Conservation (phyloP, 495 filamentous ascomycete species). For the Penicillium mononematosum region DNA sequence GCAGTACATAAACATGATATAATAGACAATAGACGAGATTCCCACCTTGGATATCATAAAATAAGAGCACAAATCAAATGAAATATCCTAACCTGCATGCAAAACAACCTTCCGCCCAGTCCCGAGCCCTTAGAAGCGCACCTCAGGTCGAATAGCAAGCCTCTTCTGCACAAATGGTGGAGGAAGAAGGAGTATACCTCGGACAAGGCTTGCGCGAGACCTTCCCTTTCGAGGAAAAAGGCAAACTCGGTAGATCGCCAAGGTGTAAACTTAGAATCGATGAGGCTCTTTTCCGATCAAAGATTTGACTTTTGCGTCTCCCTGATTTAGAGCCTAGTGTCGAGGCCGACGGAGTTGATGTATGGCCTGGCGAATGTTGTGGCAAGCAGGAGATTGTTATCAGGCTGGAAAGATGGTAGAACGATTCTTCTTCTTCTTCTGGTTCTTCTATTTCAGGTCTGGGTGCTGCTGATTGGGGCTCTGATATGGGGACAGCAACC, state of each 20-base stretch:
- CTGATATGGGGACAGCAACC: not conserved
- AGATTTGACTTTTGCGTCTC: not conserved
- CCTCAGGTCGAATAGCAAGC: slow-evolving; percentile 21
- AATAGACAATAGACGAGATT: not conserved
- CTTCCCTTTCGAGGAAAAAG: slow-evolving; percentile 12
- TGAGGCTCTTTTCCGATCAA: slow-evolving; percentile 20
- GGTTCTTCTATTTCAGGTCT: not conserved
- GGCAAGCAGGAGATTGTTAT: slow-evolving; percentile 26
- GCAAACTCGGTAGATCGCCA: slow-evolving; percentile 13
- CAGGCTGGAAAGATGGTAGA: slow-evolving; percentile 27
- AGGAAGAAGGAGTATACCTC: slow-evolving; percentile 25
- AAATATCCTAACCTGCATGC: not conserved
- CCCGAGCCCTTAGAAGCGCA: slow-evolving; percentile 19
- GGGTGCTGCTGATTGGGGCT: not conserved
- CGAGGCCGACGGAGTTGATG: slow-evolving; percentile 3
- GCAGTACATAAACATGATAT: not conserved
- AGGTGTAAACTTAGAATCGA: slow-evolving; percentile 23
- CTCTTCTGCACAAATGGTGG: slow-evolving; percentile 17
- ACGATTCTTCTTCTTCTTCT: slow-evolving; percentile 26
- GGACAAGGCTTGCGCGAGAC: slow-evolving; percentile 12
- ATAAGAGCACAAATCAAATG: not conserved
- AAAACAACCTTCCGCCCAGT: not conserved
- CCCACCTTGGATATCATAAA: slow-evolving; percentile 1
- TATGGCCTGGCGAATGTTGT: slow-evolving; percentile 6
- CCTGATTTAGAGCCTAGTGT: slow-evolving; percentile 3